Conservation (phyloP, 2,329 filamentous ascomycete genomes). For the Penicillium sp. region DNA sequence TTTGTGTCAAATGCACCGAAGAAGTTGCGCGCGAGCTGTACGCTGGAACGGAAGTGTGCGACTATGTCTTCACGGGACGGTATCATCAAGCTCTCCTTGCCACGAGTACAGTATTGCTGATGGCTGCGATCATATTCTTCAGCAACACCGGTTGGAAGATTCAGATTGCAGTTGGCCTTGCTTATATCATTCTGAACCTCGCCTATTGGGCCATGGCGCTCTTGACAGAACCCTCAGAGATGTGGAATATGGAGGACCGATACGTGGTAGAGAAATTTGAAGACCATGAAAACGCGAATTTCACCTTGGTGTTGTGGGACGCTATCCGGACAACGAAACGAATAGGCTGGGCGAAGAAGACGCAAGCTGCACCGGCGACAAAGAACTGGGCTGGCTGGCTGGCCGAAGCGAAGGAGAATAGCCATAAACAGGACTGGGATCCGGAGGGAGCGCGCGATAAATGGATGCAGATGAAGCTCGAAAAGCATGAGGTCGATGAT, state of each 20-base stretch:
- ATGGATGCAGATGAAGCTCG: conserved; percentile 1
- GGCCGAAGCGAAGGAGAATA: conserved; percentile 21
- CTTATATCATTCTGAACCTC: conserved; percentile 62
- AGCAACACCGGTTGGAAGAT: conserved; percentile 64
- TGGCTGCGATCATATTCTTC: conserved; percentile 62
- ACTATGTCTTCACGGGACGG: conserved; percentile 53
- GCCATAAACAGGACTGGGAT: conserved; percentile 4
- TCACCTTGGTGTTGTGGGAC: conserved; percentile 61
- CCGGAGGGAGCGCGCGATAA: conserved; percentile 1
- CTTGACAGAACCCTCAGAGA: conserved; percentile 49
- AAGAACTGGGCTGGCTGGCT: conserved; percentile 59
- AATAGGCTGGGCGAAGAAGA: conserved; percentile 56
- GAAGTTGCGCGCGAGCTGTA: conserved; percentile 65
- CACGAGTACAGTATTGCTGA: conserved; percentile 60
- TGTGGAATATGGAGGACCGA: conserved; percentile 56
- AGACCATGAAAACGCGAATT: conserved; percentile 47
- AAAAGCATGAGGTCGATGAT: too few relatives aligned
- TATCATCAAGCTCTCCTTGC: conserved; percentile 58
- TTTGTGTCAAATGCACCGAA: conserved; percentile 60
- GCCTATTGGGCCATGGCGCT: conserved; percentile 60
- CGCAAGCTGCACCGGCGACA: conserved; percentile 55
- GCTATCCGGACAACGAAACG: conserved; percentile 57
- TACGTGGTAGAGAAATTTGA: conserved; percentile 51
- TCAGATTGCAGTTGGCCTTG: conserved; percentile 59
- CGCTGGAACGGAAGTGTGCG: conserved; percentile 61